Base-by-base conservation (phyloP, 2,329 filamentous ascomycete genomes). In the Escovopsis sp. region DNA sequence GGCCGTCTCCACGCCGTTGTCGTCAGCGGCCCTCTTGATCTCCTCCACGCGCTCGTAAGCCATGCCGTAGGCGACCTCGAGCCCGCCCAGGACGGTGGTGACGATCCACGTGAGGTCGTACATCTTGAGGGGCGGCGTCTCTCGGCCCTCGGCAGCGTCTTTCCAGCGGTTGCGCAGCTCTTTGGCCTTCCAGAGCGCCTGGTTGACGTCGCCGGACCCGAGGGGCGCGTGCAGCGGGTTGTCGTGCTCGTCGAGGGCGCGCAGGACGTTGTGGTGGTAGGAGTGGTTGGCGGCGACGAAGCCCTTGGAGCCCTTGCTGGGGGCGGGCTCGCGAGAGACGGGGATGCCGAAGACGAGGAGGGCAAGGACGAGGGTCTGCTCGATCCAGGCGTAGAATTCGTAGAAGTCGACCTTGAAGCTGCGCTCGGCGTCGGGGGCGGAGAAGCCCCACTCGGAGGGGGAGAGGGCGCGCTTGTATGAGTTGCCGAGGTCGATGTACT, bases 331-430 rank as follows among this genome's bases (percentile, higher is more conserved):
- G 11, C 29, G 53, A 0, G 61, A 54, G 1, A 83, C 60, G 0
- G 52, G 49, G 5, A 81, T 62, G 7, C 69, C 72, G 39, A 76
- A 79, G 0, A 81, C 67, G 1, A 65, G 65, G n/a, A 81, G 65
- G 1, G 81, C 58, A 32, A 77, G 69, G 2, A 81, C 75, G 7
- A 84, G 61, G 0, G 76, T 77, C 21, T 79, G 71, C 55, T 85
- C 79, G 6, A 84, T 67, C 26, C 81, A 65, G 35, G 73, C 72
- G 57, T 84, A 84, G 52, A 78, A 84, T 48, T 85, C 79, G 54
- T 80, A 76, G 42, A 84, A 85, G 48, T 84, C 79, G 7, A 84
- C 65, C 52, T 84, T 83, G 61, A 84, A 84, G 65, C 82, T 82
- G 13, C 71, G 64, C 52, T 78, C 72, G 0, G 68, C 68, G 42